These are phyloP conservation scores for Serpula lacrymans DNA, from an alignment of 768 basidiomycete genomes.

Conservation along the genomic window DNA sequence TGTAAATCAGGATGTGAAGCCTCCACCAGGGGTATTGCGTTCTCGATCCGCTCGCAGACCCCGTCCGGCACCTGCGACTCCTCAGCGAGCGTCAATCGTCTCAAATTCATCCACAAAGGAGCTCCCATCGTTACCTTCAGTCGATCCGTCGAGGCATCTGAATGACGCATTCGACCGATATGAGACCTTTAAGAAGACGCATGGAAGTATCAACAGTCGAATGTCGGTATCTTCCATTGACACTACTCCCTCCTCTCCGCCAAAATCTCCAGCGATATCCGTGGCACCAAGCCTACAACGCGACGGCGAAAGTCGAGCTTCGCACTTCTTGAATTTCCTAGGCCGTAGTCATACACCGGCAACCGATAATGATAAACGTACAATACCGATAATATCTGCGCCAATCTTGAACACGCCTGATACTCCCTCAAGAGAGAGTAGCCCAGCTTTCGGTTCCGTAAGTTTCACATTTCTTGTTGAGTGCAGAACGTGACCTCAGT, in stretches of 20 bases:
- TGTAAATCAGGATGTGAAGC: slow-evolving; percentile 49
- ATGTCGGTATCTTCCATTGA: slow-evolving; percentile 66
- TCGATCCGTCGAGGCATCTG: slow-evolving; percentile 43
- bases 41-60: slow-evolving; percentile 31
- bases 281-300: slow-evolving; percentile 27
- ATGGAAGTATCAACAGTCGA: slow-evolving; percentile 42
- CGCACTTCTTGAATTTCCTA: slow-evolving; percentile 59
- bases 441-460: slow-evolving; percentile 69
- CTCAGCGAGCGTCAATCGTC: slow-evolving; percentile 13
- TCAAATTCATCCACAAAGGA: slow-evolving; percentile 36
- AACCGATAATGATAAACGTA: slow-evolving; percentile 46
- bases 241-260: slow-evolving; percentile 36
- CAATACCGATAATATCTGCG: slow-evolving; percentile 61
- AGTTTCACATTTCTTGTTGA: too few species aligned
- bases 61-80: slow-evolving; percentile 23
- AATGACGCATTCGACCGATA: slow-evolving; percentile 92
- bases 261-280: slow-evolving; percentile 33
- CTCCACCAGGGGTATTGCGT: slow-evolving; percentile 33
- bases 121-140: slow-evolving; percentile 50
- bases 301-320: slow-evolving; percentile 35
- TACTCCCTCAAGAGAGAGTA: slow-evolving; percentile 39
- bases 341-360: slow-evolving; percentile 46
- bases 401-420: slow-evolving; percentile 46
- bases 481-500: too few species aligned
- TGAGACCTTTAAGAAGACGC: slow-evolving; percentile 69